These are phyloP conservation scores for Tephrocybe sp. DNA, from an alignment of 768 basidiomycete genomes.

Conservation along the genomic window DNA sequence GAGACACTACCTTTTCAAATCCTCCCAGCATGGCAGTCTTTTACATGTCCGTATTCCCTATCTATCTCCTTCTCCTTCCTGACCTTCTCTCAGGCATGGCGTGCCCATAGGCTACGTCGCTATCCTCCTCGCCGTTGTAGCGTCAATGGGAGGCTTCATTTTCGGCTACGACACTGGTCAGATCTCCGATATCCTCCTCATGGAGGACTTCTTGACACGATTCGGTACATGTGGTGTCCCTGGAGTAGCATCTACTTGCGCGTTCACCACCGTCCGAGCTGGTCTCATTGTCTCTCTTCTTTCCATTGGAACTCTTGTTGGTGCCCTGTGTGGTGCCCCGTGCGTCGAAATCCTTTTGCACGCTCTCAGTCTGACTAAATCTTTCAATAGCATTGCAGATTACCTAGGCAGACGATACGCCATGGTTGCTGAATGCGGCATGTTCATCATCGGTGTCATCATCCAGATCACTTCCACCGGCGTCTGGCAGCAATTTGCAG, in stretches of 20 bases:
- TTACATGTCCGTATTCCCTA: slow-evolving; percentile 14
- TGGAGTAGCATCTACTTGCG: slow-evolving; percentile 40
- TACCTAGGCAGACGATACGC: slow-evolving; percentile 64
- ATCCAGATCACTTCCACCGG: slow-evolving; percentile 51
- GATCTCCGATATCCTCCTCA: slow-evolving; percentile 74
- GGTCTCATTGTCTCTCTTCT: slow-evolving; percentile 72
- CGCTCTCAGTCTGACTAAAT: neutral
- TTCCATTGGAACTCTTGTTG: slow-evolving; percentile 68
- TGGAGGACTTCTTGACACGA: slow-evolving; percentile 65
- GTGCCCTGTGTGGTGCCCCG: slow-evolving; percentile 63
- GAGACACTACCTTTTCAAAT: neutral
- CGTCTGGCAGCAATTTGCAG: slow-evolving; percentile 67
- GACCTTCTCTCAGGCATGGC: slow-evolving; percentile 40
- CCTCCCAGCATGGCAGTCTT: slow-evolving; percentile 18
- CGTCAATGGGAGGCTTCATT: slow-evolving; percentile 72
- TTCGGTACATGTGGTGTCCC: slow-evolving; percentile 54
- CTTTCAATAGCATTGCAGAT: slow-evolving; percentile 52
- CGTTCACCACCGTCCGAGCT: slow-evolving; percentile 55
- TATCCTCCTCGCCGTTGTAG: slow-evolving; percentile 65
- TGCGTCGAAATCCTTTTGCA: slow-evolving; percentile 29
- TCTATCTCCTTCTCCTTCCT: neutral
- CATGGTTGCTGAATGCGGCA: slow-evolving; percentile 57
- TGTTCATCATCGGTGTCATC: slow-evolving; percentile 63
- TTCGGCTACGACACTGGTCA: slow-evolving; percentile 77
- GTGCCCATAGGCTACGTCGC: slow-evolving; percentile 63